Conservation (phyloP, 768 basidiomycete genomes). For the Hebeloma cylindrosporum region DNA sequence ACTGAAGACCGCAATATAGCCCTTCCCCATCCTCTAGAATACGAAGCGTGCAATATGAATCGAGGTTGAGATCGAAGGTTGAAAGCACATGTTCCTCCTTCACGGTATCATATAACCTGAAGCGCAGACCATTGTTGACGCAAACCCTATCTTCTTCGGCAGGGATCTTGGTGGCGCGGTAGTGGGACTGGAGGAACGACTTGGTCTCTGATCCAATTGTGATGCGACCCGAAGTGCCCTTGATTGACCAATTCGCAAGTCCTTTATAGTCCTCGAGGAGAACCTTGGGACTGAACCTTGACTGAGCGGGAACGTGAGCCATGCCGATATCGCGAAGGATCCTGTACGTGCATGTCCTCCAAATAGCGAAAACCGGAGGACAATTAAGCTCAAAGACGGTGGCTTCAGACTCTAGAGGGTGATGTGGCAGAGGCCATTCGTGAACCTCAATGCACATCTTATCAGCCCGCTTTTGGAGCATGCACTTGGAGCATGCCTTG, state of each 20-base stretch:
- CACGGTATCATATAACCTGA: constrained; percentile 29
- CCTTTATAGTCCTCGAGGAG: constrained; percentile 10
- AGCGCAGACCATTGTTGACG: constrained; percentile 30
- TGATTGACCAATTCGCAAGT: constrained; percentile 10
- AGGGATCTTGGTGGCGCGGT: constrained; percentile 19
- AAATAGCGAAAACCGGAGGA: constrained; percentile 40
- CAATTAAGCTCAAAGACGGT: constrained; percentile 44
- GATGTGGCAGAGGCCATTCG: constrained; percentile 48
- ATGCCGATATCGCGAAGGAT: constrained; percentile 39
- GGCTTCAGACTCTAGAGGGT: constrained; percentile 20
- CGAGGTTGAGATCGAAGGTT: constrained; percentile 19
- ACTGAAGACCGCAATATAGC: constrained; percentile 35
- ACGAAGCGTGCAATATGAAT: constrained; percentile 27
- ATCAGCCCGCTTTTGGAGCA: constrained; percentile 11
- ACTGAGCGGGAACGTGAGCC: too few species aligned
- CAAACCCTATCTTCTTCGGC: constrained; percentile 16
- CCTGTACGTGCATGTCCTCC: constrained; percentile 42
- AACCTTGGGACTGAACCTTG: neutral
- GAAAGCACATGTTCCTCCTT: constrained; percentile 10
- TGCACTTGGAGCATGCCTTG: constrained; percentile 29
- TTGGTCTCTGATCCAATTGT: constrained; percentile 37
- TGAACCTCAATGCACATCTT: constrained; percentile 32
- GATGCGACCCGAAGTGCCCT: constrained; percentile 24
- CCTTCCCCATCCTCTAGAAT: constrained; percentile 29
- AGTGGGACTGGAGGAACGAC: constrained; percentile 35